Evolutionary conservation across 2,329 filamentous ascomycete genomes (phyloP), one percentile per base, ranked within the genome.

Genomic region (Aspergillus sp.): DNA sequence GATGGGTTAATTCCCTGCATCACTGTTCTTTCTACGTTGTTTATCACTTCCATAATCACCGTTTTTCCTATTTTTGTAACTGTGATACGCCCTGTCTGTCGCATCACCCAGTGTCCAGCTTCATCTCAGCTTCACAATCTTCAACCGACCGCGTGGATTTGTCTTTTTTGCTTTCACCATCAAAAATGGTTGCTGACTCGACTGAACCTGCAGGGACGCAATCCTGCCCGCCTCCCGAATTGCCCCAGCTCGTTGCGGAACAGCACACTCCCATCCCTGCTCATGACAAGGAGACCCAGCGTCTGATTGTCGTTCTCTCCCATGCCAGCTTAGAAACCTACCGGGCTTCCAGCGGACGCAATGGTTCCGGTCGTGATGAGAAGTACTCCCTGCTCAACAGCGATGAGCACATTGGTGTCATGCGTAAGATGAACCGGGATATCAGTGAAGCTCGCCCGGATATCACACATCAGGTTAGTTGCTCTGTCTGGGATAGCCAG

Each of bases 401-500:
- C 78, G 95, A 99, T 74, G 95, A 99, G 80, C 95, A 99, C 76
- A 99, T 99, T 69, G 95, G 95, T 64, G 90, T 98, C 66, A 96
- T 99, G 92, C 90, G 95, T 73, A 99, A 98, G 83, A 98, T 98
- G 94, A 96, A 96, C 76, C 86, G 95, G 70, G 95, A 99, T 76
- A 98, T 99, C 67, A 97, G 93, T 76, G 95, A 99, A 79, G 95
- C 95, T 62, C 88, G 95, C 69, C 95, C 95, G 48, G 95, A 99
- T 78, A 99, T 99, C 72, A 96, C 95, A 49, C 95, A 99, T 77
- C 95, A 98, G 91, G 94, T 97, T 82, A 73, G 86, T 77, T 44
- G 63, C 51, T 57, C 51, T 17, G 30, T 21, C 21, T n/a, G 32
- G 5, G 6, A 8, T 36, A 8, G 8, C 5, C 19, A 19, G n/a